These are phyloP conservation scores for Candida argentea DNA, from an alignment of 805 yeast species.

Conservation along the genomic window DNA sequence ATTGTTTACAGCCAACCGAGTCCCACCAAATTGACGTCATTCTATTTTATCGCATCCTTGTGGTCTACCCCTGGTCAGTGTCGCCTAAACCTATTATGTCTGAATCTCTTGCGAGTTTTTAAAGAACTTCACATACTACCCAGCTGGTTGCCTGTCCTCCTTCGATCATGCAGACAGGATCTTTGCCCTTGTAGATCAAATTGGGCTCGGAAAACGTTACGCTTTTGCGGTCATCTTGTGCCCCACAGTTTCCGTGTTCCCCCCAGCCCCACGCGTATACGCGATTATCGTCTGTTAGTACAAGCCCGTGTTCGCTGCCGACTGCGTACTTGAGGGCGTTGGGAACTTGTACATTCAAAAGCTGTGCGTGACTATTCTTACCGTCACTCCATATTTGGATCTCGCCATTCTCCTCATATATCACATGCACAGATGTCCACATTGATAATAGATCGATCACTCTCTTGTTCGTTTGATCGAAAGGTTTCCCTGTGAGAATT, in stretches of 20 bases:
- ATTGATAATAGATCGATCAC: slow-evolving; percentile 25
- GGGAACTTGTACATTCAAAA: slow-evolving; percentile 10
- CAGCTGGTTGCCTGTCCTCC: slow-evolving; percentile 69
- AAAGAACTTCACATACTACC: slow-evolving; percentile 25
- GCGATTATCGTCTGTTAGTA: slow-evolving; percentile 14
- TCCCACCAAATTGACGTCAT: no score
- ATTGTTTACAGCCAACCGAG: no score
- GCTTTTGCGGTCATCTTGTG: slow-evolving; percentile 6
- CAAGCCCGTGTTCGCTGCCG: slow-evolving; percentile 86
- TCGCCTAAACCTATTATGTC: no score
- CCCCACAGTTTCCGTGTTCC: slow-evolving; percentile 93
- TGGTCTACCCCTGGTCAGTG: no score
- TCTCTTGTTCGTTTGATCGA: background rate
- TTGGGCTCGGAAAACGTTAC: slow-evolving; percentile 31
- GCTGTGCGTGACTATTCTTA: slow-evolving; percentile 69
- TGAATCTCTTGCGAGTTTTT: no score
- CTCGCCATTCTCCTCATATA: slow-evolving; percentile 5
- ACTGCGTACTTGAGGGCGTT: slow-evolving; percentile 27
- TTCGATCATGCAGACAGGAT: slow-evolving; percentile 22
- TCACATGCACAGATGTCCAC: slow-evolving; percentile 73
- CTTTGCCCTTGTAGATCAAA: slow-evolving; percentile 14
- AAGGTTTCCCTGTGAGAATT: no score
- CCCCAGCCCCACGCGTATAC: slow-evolving; percentile 97
- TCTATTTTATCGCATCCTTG: no score
- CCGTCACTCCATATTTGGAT: slow-evolving; percentile 44